Evolutionary conservation across 257 asterid species (phyloP), one percentile per base, ranked within the genome.

Genomic region (Salvia rosmarinus): DNA sequence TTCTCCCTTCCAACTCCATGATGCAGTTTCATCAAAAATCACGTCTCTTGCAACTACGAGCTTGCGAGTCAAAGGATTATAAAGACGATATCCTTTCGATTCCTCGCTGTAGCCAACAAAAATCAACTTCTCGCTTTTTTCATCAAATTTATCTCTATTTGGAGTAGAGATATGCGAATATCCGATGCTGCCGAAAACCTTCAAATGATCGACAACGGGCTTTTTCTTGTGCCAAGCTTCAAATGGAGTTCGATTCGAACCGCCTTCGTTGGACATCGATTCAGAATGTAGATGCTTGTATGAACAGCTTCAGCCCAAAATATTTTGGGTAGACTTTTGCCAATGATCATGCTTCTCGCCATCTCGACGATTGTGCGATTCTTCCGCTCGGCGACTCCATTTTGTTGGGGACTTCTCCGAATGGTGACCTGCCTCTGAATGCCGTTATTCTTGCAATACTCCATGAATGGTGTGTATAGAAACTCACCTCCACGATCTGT

Each of bases 271-370:
- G 67, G 67, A 35, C 58, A 51, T 2, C 12, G 10, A 6, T 51
- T 51, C 1, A 19, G 58, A 47, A 47, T 47, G 2, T 47, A 32
- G 12, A 30, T 16, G 17, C 30, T 6, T 21, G 67, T 34, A 19
- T 60, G 49, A 60, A 35, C 49, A 14, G 14, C 47, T 17, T 58
- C 67, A 8, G 30, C 49, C 67, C 49, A 34, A 35, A 60, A 60
- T 1, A 34, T 9, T 7, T 16, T 35, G 9, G 30, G 47, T 51
- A 51, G 13, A 8, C 13, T 19, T 20, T 51, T 51, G 12, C 30
- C 58, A 20, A 51, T 51, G 13, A 60, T n/a, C 67, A 60, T 60
- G 67, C 67, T 60, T 16, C 49, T 60, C 0, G 28, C 49, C 67
- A 60, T 60, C 4, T 35, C 49, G 8, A 35, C n/a, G 19, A 58